These are phyloP conservation scores for Gaertneriomyces sp. DNA, from an alignment of 192 early-diverging fungal species.

Conservation along the genomic window DNA sequence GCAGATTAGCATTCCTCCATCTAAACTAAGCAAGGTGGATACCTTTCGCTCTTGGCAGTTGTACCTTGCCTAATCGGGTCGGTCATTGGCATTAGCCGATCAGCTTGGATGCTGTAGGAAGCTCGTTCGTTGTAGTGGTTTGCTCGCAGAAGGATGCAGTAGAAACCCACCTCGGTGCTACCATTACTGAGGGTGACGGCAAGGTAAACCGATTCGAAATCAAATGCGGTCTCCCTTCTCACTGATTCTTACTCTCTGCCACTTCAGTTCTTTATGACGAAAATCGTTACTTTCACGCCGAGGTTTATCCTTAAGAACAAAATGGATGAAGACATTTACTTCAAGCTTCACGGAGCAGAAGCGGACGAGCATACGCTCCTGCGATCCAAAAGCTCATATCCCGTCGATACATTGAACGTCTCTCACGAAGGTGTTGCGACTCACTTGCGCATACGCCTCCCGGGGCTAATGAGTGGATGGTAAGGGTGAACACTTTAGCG, in stretches of 20 bases:
- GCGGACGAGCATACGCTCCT: conserved; percentile 48
- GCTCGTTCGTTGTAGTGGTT: conserved; percentile 72
- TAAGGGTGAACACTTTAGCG: conserved; percentile 14
- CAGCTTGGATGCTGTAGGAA: conserved; percentile 95
- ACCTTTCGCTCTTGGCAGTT: not conserved
- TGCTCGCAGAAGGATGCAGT: conserved; percentile 46
- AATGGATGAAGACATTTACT: conserved; percentile 65
- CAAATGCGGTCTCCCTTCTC: not conserved
- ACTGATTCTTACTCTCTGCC: not conserved
- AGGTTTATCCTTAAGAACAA: conserved; percentile 88
- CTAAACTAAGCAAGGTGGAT: conserved; percentile 76
- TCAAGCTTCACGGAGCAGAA: conserved; percentile 57
- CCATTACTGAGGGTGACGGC: conserved; percentile 82
- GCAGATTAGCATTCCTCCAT: conserved; percentile 66
- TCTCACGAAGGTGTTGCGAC: conserved; percentile 39
- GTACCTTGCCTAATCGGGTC: not conserved
- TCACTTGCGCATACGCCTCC: conserved; percentile 63
- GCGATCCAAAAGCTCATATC: conserved; percentile 49
- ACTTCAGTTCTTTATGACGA: conserved; percentile 58
- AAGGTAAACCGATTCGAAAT: conserved; percentile 50
- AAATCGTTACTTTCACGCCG: conserved; percentile 85
- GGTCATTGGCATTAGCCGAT: conserved; percentile 52
- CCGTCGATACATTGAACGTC: conserved; percentile 66
- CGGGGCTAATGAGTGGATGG: conserved; percentile 70
- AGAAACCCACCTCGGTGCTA: conserved; percentile 77